Base-by-base conservation (phyloP, 306 rosid species). In the Quercus glauca region DNA sequence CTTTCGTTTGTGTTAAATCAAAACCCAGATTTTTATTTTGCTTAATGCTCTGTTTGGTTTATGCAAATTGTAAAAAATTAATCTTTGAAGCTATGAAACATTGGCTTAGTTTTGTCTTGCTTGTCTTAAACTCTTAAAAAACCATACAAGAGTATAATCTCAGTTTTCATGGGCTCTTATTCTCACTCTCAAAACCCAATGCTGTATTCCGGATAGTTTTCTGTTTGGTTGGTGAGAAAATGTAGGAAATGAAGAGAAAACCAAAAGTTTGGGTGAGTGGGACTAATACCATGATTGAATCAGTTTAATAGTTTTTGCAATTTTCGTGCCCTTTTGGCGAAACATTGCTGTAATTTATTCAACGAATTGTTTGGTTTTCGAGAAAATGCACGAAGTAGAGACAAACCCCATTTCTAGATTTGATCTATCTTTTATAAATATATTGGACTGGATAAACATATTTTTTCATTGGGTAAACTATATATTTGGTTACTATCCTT, bases 21-120 rank as follows among this genome's bases (percentile, higher is more conserved):
- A 49, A 69, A 73, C 75, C 74, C 29, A 29, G 19, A 75, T 77
- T n/a, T 59, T 65, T 2, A 41, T 25, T 78, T 55, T 56, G 43
- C 74, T 76, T 69, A 3, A 29, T 4, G 73, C 37, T 65, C 43
- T 26, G 25, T 68, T 74, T 71, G 37, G 41, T 68, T 78, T n/a
- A 75, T 49, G 12, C 19, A 73, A 71, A 64, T 3, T 65, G 75
- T 57, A 17, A 4, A 20, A 78, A 33, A 10, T 35, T 28, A 13
- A 63, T 8, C 17, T 31, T 78, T 3, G 14, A 15, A 37, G 45
- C 41, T 63, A 12, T 15, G 31, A 41, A n/a, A 19, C 10, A 1
- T 6, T 71, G 18, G 64, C 13, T 2, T 70, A 26, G 17, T 79
- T 76, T 70, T 57, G 60, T 70, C 41, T 18, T 69, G 69, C 18